These are phyloP conservation scores for Pythium chondricola DNA, from an alignment of 352 stramenopile genomes.

Conservation along the genomic window DNA sequence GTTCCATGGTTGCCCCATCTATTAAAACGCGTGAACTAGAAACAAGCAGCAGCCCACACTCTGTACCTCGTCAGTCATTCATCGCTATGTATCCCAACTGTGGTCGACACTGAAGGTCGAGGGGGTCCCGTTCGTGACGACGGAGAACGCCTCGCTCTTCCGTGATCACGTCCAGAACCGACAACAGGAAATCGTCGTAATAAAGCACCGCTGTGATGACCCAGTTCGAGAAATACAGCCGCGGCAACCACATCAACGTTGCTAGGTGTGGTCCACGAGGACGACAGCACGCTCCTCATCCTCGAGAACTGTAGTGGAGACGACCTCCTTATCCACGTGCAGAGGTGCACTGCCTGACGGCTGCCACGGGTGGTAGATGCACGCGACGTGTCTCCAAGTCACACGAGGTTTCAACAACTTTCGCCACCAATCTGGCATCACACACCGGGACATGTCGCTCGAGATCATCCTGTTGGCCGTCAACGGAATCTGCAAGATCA, in stretches of 20 bases:
- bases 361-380: conserved; percentile 20
- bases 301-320: conserved; percentile 18
- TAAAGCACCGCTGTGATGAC: too few species aligned
- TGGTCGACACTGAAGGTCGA: too few species aligned
- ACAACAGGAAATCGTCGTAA: too few species aligned
- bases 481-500: conserved; percentile 28
- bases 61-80: too few species aligned
- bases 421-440: conserved; percentile 30
- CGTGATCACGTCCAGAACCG: too few species aligned
- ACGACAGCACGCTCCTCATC: conserved; percentile 17
- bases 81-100: too few species aligned
- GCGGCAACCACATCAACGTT: conserved; percentile 16
- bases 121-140: too few species aligned
- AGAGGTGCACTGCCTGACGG: conserved; percentile 16
- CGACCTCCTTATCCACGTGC: conserved; percentile 20
- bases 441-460: conserved; percentile 45
- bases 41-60: too few species aligned
- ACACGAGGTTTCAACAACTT: conserved; percentile 18
- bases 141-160: too few species aligned
- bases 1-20: too few species aligned
- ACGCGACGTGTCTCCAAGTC: conserved; percentile 23
- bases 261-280: conserved; percentile 16
- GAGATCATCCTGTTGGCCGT: conserved; percentile 42
- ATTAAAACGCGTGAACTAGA: too few species aligned
- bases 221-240: too few species aligned